Conservation (phyloP, 148 eudicot genomes). For the Rhododendron henanense region DNA sequence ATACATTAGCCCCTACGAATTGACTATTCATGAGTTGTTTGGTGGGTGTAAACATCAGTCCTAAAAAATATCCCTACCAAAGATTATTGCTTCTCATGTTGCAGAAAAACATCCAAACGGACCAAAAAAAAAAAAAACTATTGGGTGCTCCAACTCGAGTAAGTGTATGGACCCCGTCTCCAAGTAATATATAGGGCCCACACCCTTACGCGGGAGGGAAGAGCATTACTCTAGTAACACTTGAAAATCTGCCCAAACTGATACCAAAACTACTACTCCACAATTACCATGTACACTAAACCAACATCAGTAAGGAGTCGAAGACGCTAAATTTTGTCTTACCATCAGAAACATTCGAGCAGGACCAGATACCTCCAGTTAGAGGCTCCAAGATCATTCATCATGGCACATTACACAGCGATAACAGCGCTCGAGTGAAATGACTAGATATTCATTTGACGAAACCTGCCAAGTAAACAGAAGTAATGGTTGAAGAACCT, state of each 20-base stretch:
- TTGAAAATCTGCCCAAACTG: neutral
- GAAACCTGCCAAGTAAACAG: neutral
- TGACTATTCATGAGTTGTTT: neutral
- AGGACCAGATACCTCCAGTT: neutral
- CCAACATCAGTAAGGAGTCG: neutral
- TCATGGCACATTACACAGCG: neutral
- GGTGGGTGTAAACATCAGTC: neutral
- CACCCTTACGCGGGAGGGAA: neutral
- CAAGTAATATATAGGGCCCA: neutral
- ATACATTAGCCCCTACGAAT: neutral
- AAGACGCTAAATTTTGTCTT: neutral
- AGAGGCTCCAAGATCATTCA: neutral
- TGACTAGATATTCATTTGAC: neutral
- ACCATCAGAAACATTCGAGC: neutral
- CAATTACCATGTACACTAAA: neutral
- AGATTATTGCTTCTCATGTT: neutral
- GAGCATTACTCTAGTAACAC: neutral
- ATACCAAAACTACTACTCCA: neutral
- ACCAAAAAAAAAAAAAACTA: neutral
- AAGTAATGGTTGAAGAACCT: neutral
- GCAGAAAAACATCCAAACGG: neutral
- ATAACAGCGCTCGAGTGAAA: neutral
- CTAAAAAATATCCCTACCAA: neutral
- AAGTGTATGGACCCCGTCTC: too few species aligned
- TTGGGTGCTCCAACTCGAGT: neutral